Conservation (phyloP, 179 eudicot species). For the Sideroxylon spinosum region DNA sequence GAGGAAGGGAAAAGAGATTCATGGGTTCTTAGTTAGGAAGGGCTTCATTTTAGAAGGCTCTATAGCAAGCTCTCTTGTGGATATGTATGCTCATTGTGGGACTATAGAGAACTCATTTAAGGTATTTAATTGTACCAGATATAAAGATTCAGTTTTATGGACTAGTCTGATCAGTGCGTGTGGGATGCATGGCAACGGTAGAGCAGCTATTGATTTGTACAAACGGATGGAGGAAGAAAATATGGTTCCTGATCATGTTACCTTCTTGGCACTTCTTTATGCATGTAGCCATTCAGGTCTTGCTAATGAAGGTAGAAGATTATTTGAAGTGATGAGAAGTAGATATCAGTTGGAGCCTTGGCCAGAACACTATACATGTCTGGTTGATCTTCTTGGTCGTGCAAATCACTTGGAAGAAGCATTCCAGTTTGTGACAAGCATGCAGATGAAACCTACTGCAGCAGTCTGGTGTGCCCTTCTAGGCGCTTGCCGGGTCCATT, state of each 20-base stretch:
- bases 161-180: constrained; percentile 68
- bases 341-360: constrained; percentile 64
- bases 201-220: constrained; percentile 44
- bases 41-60: constrained; percentile 36
- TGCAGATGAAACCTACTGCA: constrained; percentile 58
- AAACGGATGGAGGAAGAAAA: constrained; percentile 46
- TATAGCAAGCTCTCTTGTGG: constrained; percentile 66
- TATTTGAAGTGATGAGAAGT: constrained; percentile 44
- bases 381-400: constrained; percentile 87
- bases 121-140: constrained; percentile 37
- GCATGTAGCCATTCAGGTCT: constrained; percentile 82
- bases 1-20: constrained; percentile 60
- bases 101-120: constrained; percentile 37
- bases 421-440: constrained; percentile 43
- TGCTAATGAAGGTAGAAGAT: constrained; percentile 52
- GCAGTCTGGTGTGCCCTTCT: constrained; percentile 76
- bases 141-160: constrained; percentile 52
- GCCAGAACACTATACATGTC: constrained; percentile 83
- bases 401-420: constrained; percentile 74
- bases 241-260: constrained; percentile 60
- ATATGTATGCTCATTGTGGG: constrained; percentile 73
- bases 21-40: constrained; percentile 47
- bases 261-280: constrained; percentile 66
- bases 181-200: constrained; percentile 74
- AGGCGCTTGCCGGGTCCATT: constrained; percentile 65